phyloP scores from a whole-genome alignment of 345 rosid genomes.

The Eucalyptus brandiana region DNA sequence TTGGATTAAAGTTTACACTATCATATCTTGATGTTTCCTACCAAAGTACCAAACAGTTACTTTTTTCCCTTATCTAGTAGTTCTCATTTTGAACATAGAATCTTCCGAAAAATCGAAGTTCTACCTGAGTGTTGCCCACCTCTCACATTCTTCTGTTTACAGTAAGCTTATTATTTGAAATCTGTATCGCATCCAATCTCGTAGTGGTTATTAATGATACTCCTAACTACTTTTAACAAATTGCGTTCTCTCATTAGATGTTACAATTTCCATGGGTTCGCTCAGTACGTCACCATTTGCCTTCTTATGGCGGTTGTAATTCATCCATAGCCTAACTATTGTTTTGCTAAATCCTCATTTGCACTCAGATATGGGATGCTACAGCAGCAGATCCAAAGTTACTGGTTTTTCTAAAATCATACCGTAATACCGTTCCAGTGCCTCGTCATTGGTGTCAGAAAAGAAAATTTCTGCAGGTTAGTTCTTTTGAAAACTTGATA shows the following conservation, averaged over 20 bases:
- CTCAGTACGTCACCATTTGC: not conserved
- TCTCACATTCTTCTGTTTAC: not conserved
- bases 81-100: not conserved
- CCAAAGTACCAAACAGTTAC: not conserved
- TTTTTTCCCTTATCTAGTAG: not conserved
- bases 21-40: not conserved
- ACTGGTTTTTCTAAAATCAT: conserved; percentile 87
- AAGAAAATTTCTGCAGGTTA: conserved; percentile 97
- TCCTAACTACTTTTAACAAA: not conserved
- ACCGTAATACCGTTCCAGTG: conserved; percentile 93
- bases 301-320: not conserved
- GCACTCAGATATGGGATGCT: conserved; percentile 98
- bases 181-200: not conserved
- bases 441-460: conserved; percentile 99
- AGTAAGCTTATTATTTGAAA: not conserved
- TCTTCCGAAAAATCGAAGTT: not conserved
- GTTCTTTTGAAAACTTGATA: conserved; percentile 10
- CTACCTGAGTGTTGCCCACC: not conserved
- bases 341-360: not conserved
- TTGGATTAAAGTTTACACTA: not conserved
- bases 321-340: not conserved
- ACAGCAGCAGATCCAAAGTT: conserved; percentile 94
- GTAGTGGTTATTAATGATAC: not conserved
- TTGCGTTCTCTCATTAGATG: not conserved
- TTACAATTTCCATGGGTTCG: not conserved